Evolutionary conservation across 2,329 filamentous ascomycete species (phyloP).

Genomic region (Grosmannia penicillata): DNA sequence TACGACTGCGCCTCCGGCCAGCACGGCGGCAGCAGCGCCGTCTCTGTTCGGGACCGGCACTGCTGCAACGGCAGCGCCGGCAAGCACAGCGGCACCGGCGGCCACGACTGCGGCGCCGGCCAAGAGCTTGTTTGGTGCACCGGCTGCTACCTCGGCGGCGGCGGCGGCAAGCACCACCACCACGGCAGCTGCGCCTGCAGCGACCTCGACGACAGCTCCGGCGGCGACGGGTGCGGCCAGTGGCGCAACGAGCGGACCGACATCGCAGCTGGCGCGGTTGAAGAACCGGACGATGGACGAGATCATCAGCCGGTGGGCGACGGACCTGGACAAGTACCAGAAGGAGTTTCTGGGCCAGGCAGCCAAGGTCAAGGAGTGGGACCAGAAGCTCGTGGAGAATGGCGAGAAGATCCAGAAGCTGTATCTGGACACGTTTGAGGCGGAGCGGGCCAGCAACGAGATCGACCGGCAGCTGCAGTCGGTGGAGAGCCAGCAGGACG

Average conservation of each 20-base stretch:
- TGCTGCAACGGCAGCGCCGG: background rate
- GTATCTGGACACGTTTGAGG: slow-evolving; percentile 83
- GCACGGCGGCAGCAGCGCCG: slow-evolving; percentile 16
- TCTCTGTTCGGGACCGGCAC: slow-evolving; percentile 17
- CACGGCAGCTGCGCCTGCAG: slow-evolving; percentile 1
- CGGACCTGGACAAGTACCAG: slow-evolving; percentile 88
- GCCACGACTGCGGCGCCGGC: slow-evolving; percentile 8
- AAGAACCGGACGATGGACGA: slow-evolving; percentile 99
- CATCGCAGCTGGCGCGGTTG: slow-evolving; percentile 73
- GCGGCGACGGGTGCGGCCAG: slow-evolving; percentile 10
- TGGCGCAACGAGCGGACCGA: slow-evolving; percentile 63
- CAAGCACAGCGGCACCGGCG: slow-evolving; percentile 5
- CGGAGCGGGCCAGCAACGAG: slow-evolving; percentile 81
- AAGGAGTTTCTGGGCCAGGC: slow-evolving; percentile 93
- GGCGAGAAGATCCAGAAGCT: slow-evolving; percentile 89
- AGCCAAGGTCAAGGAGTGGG: slow-evolving; percentile 76
- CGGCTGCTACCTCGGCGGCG: slow-evolving; percentile 14
- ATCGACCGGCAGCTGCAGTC: slow-evolving; percentile 82
- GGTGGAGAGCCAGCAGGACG: slow-evolving; percentile 86
- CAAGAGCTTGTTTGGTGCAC: background rate
- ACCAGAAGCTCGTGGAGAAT: slow-evolving; percentile 83
- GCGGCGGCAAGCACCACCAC: slow-evolving; percentile 9
- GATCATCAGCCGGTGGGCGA: slow-evolving; percentile 93
- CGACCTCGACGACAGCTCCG: background rate
- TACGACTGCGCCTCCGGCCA: slow-evolving; percentile 15